phyloP scores from a whole-genome alignment of 768 basidiomycete genomes.

The Naganishia antarctica region DNA sequence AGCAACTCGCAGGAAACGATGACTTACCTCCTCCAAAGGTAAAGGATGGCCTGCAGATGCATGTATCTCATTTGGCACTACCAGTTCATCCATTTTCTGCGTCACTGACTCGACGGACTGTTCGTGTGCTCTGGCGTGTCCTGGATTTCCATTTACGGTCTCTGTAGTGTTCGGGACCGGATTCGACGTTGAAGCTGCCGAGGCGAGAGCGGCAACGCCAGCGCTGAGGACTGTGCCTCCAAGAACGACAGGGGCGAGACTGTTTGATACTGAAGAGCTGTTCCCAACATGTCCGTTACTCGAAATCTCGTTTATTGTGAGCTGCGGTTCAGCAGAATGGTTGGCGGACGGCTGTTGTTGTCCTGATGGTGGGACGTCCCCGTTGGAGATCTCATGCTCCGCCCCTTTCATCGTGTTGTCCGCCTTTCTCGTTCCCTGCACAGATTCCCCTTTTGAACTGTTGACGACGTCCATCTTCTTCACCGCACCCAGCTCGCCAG shows the following conservation, averaged over 20 bases:
- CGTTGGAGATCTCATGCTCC: not conserved
- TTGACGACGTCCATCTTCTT: not conserved
- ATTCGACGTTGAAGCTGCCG: not conserved
- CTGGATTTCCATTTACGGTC: not conserved
- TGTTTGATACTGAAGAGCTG: not conserved
- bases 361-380: not conserved
- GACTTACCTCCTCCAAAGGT: conserved; percentile 25
- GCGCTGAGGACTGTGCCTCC: not conserved
- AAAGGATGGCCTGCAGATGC: conserved; percentile 4
- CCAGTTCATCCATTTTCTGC: not conserved
- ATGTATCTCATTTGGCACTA: not conserved
- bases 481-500: not conserved
- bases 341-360: not conserved
- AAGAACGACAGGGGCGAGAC: not conserved
- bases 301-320: not conserved
- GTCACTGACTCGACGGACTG: not conserved
- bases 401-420: not conserved
- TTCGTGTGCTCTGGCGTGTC: not conserved
- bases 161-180: not conserved
- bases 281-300: not conserved
- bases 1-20: not conserved
- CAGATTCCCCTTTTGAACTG: not conserved
- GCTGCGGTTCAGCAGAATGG: not conserved
- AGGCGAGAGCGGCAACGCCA: not conserved
- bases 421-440: not conserved